Evolutionary conservation across 371 early-diverging fungal species (phyloP), one percentile per base, ranked within the genome.

Genomic region (Lichtheimia ramosa): DNA sequence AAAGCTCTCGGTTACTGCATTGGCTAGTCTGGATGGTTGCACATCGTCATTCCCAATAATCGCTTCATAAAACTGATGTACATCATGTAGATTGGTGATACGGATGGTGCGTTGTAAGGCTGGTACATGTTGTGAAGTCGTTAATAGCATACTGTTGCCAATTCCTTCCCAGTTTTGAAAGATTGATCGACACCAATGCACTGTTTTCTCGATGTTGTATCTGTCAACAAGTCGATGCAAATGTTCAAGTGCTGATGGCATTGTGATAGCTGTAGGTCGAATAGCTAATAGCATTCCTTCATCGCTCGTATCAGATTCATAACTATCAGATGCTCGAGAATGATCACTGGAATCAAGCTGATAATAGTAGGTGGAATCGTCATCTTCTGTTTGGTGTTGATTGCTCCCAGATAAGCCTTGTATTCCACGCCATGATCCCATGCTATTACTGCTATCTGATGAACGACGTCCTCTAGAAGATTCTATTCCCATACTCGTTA

Each of bases 91-190:
- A 20, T 67, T 27, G 54, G 41, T 52, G 14, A 40, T 24, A n/a
- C 27, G 43, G 23, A 55, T 48, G 5, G 50, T 24, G 4, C 41
- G 58, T 6, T 42, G 54, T 15, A 60, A 43, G 20, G 58, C 43
- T 14, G 53, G 49, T 10, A 61, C 7, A 48, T 3, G 15, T 7
- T 43, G 43, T 42, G 54, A 6, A 0, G 39, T 5, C 0, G 21
- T 16, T 0, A 56, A 43, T 1, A 74, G 43, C 42, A 77, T 72
- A 42, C 79, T 78, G 39, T 71, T 68, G 43, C 79, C 75, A 20
- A 78, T 62, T 0, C 75, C 79, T 48, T 78, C 79, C 79, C 79
- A 78, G n/a, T 65, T 75, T 51, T 78, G 75, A 39, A 78, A 78
- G 5, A 73, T 54, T 1, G 69, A 65, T 43, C 77, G 63, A 53